Evolutionary conservation across 2,329 filamentous ascomycete genomes (phyloP).

Genomic region (Chaetomium strumarium): DNA sequence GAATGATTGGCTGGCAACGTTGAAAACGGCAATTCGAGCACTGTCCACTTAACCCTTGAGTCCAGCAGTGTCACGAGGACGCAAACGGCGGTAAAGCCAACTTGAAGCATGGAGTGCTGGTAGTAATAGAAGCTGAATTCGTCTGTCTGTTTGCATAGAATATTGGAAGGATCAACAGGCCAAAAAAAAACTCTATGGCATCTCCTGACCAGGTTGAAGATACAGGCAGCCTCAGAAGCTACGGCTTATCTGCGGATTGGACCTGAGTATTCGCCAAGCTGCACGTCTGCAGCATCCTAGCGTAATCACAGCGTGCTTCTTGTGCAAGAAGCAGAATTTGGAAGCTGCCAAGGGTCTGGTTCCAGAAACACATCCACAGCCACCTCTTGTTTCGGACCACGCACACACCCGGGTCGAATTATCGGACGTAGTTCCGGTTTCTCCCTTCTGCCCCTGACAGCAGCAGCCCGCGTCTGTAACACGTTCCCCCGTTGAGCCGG

Average conservation of each 20-base stretch:
- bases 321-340: no score
- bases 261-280: slow-evolving; percentile 1
- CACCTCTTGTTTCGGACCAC: not conserved
- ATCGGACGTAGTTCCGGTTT: slow-evolving; percentile 17
- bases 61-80: slow-evolving; percentile 17
- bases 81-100: slow-evolving; percentile 17
- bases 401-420: not conserved
- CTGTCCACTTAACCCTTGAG: not conserved
- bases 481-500: slow-evolving; percentile 18
- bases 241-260: not conserved
- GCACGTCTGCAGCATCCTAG: not conserved
- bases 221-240: slow-evolving; percentile 1
- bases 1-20: slow-evolving; percentile 13
- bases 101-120: no score
- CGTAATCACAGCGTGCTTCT: not conserved
- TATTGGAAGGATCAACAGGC: not conserved
- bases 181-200: not conserved
- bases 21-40: slow-evolving; percentile 1
- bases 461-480: slow-evolving; percentile 3
- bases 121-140: not conserved
- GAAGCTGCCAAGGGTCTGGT: not conserved
- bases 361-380: not conserved
- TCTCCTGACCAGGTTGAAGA: slow-evolving; percentile 9
- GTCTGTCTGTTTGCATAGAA: not conserved
- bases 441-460: slow-evolving; percentile 16